Evolutionary conservation across 176 grass and related monocot species (phyloP).

Genomic region (Bromus sterilis): DNA sequence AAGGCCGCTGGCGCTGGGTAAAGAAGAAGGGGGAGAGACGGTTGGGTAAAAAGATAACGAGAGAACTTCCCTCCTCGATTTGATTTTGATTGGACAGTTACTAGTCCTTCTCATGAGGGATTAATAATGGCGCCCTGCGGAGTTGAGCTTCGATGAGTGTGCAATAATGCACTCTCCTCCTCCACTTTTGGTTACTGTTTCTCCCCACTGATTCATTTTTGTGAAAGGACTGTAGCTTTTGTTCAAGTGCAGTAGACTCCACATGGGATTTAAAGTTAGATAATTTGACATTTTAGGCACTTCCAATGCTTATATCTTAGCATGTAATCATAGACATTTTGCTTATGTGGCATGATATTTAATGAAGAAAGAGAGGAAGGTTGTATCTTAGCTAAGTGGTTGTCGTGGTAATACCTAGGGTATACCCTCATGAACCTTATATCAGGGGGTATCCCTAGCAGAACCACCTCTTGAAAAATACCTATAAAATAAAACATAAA

Average conservation of each 20-base stretch:
- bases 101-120: neutral
- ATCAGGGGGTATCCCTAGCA: too few species aligned
- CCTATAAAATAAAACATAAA: too few species aligned
- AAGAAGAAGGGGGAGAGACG: neutral
- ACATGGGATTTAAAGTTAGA: neutral
- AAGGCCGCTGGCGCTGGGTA: neutral
- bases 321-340: too few species aligned
- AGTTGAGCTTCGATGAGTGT: conserved; percentile 20
- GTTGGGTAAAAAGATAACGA: conserved; percentile 18
- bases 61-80: neutral
- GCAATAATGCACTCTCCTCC: conserved; percentile 21
- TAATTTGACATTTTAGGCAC: too few species aligned
- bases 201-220: neutral
- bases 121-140: conserved; percentile 20
- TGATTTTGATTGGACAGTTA: conserved; percentile 22
- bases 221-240: neutral
- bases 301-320: too few species aligned
- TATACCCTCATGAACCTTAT: too few species aligned
- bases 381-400: too few species aligned
- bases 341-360: too few species aligned
- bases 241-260: neutral
- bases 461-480: too few species aligned
- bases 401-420: too few species aligned
- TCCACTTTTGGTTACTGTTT: neutral
- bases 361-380: too few species aligned